Percentiles rank a stretch among this genome's conserved stretches.
Conservation (phyloP, 345 rosid genomes). For the Bretschneidera sinensis region DNA sequence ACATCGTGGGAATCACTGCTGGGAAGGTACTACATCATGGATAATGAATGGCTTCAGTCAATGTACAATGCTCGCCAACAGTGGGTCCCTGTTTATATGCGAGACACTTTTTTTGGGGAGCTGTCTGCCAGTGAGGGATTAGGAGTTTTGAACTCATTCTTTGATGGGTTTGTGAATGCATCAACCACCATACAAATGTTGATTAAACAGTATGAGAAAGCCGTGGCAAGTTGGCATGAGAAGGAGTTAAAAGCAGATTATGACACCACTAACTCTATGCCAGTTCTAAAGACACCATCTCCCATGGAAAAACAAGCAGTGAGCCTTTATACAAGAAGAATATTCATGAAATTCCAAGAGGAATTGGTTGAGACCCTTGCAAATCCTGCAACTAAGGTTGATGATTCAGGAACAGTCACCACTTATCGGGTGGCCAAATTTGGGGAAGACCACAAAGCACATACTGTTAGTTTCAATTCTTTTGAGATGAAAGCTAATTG, state of each 20-base stretch:
- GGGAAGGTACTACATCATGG: conserved; percentile 45
- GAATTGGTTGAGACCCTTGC: conserved; percentile 75
- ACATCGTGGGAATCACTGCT: conserved; percentile 52
- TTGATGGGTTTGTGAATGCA: conserved; percentile 56
- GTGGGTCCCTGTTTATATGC: conserved; percentile 69
- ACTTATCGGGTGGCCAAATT: conserved; percentile 66
- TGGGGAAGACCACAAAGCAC: conserved; percentile 59
- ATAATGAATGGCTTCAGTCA: conserved; percentile 63
- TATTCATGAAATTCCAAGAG: conserved; percentile 70
- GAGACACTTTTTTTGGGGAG: conserved; percentile 65
- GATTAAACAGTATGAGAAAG: conserved; percentile 61
- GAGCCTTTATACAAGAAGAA: conserved; percentile 50
- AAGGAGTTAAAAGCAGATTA: conserved; percentile 74
- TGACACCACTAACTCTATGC: conserved; percentile 48
- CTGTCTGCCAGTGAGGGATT: conserved; percentile 29
- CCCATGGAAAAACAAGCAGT: conserved; percentile 88
- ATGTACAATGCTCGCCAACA: conserved; percentile 57
- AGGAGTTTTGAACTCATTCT: conserved; percentile 41
- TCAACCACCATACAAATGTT: conserved; percentile 51
- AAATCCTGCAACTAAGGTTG: conserved; percentile 54
- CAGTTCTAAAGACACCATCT: conserved; percentile 64
- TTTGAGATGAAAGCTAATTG: conserved; percentile 67
- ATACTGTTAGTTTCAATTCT: conserved; percentile 53
- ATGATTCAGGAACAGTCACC: conserved; percentile 44
- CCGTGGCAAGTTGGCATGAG: conserved; percentile 58